phyloP scores from a whole-genome alignment of 2,329 filamentous ascomycete species.

The Aspergillus eucalypticola region DNA sequence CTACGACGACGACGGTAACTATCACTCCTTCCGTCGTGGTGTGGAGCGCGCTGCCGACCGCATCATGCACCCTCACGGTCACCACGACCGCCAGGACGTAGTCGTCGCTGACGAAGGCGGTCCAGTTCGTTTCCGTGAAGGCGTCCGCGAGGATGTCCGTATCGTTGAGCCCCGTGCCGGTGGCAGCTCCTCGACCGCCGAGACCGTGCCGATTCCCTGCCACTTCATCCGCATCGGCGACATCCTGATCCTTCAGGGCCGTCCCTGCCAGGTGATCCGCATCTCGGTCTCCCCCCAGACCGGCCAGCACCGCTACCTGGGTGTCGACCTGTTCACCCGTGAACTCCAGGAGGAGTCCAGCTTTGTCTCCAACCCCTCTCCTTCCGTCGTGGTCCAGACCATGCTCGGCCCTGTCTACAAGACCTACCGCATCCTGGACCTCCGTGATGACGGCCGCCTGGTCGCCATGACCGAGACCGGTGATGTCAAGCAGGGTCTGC shows the following conservation, averaged over 20 bases:
- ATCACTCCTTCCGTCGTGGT: constrained; percentile 73
- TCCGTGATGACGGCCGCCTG: constrained; percentile 77
- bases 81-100: constrained; percentile 45
- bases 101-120: constrained; percentile 45
- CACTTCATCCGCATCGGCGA: constrained; percentile 99
- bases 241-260: constrained; percentile 97
- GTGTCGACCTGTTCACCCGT: constrained; percentile 99
- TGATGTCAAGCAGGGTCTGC: constrained; percentile 94
- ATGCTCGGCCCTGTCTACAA: constrained; percentile 99
- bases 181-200: constrained; percentile 54
- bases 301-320: constrained; percentile 98
- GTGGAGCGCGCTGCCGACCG: constrained; percentile 66
- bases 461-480: constrained; percentile 99
- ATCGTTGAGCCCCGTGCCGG: constrained; percentile 52
- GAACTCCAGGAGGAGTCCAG: constrained; percentile 98
- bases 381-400: constrained; percentile 97
- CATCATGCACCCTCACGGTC: constrained; percentile 58
- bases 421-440: constrained; percentile 99
- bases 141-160: constrained; percentile 50
- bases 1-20: constrained; percentile 76
- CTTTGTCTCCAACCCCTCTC: constrained; percentile 95
- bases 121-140: constrained; percentile 47
- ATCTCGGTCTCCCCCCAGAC: constrained; percentile 98
- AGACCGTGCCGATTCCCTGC: constrained; percentile 97
- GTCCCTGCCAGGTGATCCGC: constrained; percentile 99